phyloP scores from a whole-genome alignment of 805 yeast genomes.

The Tetrapisispora taiwanensis region DNA sequence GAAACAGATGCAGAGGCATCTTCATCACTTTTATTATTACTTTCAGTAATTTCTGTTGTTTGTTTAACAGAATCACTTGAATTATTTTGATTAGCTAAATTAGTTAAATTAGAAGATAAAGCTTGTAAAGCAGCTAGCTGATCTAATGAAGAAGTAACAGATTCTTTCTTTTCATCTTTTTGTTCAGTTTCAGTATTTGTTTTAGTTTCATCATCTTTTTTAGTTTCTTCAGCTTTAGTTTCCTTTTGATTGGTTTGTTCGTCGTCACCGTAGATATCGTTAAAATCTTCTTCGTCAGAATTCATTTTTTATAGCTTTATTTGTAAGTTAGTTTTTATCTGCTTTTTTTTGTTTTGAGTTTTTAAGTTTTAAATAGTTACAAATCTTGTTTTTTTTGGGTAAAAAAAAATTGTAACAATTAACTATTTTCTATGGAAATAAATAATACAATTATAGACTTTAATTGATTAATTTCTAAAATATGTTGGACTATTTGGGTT shows the following conservation, averaged over 20 bases:
- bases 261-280: conserved; percentile 61
- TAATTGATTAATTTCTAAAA: neutral
- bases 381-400: too few relatives aligned
- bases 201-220: conserved; percentile 2
- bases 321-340: neutral
- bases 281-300: conserved; percentile 90
- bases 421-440: conserved; percentile 2
- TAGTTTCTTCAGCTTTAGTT: conserved; percentile 3
- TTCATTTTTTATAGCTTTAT: conserved; percentile 35
- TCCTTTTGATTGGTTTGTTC: conserved; percentile 5
- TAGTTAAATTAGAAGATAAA: conserved; percentile 26
- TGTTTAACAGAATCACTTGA: neutral
- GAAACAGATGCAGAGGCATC: conserved; percentile 3
- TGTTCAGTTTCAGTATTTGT: neutral
- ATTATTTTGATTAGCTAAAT: conserved; percentile 15
- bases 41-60: neutral
- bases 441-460: conserved; percentile 2
- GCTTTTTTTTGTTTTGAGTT: neutral
- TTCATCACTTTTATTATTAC: neutral
- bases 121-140: conserved; percentile 30
- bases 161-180: conserved; percentile 1
- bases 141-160: conserved; percentile 14
- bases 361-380: conserved; percentile 1
- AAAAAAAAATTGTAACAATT: neutral
- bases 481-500: too few relatives aligned